phyloP scores from a whole-genome alignment of 805 yeast genomes.

The Cyberlindnera sargentensis region DNA sequence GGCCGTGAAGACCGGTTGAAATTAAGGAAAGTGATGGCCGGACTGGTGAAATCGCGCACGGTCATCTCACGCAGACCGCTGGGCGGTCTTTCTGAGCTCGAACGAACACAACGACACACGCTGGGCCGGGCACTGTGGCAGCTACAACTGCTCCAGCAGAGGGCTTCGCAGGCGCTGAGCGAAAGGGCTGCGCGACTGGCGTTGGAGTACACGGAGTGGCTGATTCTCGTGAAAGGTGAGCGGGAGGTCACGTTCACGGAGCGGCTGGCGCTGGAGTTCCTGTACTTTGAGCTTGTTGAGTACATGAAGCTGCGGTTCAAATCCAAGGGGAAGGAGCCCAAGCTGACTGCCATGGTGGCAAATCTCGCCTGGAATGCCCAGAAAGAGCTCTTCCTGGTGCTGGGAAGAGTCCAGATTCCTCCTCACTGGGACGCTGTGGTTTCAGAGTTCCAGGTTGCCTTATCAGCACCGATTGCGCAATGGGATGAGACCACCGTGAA shows the following conservation, averaged over 20 bases:
- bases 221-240: not conserved
- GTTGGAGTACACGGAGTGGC: conserved; percentile 1
- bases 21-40: too few species aligned
- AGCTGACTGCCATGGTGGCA: not conserved
- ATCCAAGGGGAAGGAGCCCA: not conserved
- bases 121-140: not conserved
- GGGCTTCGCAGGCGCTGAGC: not conserved
- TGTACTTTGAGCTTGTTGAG: not conserved
- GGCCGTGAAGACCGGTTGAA: too few species aligned
- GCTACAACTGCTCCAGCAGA: not conserved
- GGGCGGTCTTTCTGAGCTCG: too few species aligned
- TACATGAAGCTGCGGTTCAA: not conserved
- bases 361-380: not conserved
- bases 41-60: not conserved
- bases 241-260: not conserved
- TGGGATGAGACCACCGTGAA: too few species aligned
- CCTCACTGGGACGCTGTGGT: not conserved
- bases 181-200: not conserved
- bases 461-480: too few species aligned
- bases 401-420: not conserved
- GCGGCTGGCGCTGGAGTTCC: not conserved
- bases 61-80: not conserved
- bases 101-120: not conserved
- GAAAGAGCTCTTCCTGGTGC: not conserved
- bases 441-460: too few species aligned